phyloP scores from a whole-genome alignment of 78 protist species.

The Anaeramoeba flamelloides region DNA sequence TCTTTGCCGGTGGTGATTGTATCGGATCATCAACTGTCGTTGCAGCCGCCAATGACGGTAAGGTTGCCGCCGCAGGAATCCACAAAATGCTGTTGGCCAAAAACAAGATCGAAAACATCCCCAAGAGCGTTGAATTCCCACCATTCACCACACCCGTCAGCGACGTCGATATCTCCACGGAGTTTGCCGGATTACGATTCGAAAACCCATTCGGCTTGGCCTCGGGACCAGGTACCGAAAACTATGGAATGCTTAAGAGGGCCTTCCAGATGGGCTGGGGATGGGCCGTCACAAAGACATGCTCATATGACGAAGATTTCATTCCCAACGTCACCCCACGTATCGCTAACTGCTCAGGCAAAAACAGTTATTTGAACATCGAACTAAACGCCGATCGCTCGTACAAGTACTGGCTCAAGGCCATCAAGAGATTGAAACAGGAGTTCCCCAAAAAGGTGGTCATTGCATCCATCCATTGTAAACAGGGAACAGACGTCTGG shows the following conservation, averaged over 20 bases:
- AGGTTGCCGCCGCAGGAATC: conserved; percentile 60
- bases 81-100: background rate
- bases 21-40: conserved; percentile 59
- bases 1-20: conserved; percentile 79
- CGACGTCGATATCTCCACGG: conserved; percentile 56
- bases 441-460: conserved; percentile 18
- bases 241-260: conserved; percentile 63
- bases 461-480: conserved; percentile 19
- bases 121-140: conserved; percentile 36
- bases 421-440: conserved; percentile 5
- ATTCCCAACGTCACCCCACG: conserved; percentile 73
- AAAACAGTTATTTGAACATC: conserved; percentile 77
- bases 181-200: conserved; percentile 60
- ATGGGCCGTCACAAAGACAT: conserved; percentile 89
- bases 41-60: conserved; percentile 86
- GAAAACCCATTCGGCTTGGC: conserved; percentile 90
- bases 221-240: conserved; percentile 73
- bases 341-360: conserved; percentile 73
- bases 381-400: conserved; percentile 79
- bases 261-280: conserved; percentile 93
- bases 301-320: conserved; percentile 64
- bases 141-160: conserved; percentile 61
- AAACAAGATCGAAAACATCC: background rate
- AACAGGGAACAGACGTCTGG: conserved; percentile 19
- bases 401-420: conserved; percentile 64